Evolutionary conservation across 805 yeast species (phyloP).

Genomic region (Lipomyces kockii): DNA sequence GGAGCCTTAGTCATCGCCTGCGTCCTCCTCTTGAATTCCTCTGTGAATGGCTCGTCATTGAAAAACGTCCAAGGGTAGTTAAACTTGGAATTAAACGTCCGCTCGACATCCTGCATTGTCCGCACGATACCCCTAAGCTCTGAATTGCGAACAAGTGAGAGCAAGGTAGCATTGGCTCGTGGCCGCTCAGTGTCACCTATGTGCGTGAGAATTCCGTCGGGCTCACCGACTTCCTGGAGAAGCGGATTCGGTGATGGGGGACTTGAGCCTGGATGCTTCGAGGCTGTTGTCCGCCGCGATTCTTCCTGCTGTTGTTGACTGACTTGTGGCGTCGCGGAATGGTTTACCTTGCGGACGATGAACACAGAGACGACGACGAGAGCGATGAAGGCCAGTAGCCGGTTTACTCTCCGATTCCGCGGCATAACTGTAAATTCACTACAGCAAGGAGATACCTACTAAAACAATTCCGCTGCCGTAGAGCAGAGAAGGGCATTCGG

Average conservation of each 20-base stretch:
- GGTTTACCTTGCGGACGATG: neutral
- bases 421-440: neutral
- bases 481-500: neutral
- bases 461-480: neutral
- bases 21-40: constrained; percentile 57
- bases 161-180: constrained; percentile 73
- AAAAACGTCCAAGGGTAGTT: constrained; percentile 81
- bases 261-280: neutral
- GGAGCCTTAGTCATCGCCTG: constrained; percentile 49
- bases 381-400: constrained; percentile 6
- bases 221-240: constrained; percentile 41
- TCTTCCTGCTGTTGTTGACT: neutral
- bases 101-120: constrained; percentile 67
- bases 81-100: constrained; percentile 67
- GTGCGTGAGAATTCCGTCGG: constrained; percentile 36
- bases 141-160: constrained; percentile 71
- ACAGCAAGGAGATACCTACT: neutral
- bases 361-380: neutral
- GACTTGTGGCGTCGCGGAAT: neutral
- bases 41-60: constrained; percentile 70
- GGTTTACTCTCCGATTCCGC: constrained; percentile 6
- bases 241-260: constrained; percentile 25
- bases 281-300: neutral
- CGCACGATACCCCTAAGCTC: constrained; percentile 56
- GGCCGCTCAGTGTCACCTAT: constrained; percentile 36